phyloP scores from a whole-genome alignment of 176 grass and related monocot genomes.

The Carex scoparia region DNA sequence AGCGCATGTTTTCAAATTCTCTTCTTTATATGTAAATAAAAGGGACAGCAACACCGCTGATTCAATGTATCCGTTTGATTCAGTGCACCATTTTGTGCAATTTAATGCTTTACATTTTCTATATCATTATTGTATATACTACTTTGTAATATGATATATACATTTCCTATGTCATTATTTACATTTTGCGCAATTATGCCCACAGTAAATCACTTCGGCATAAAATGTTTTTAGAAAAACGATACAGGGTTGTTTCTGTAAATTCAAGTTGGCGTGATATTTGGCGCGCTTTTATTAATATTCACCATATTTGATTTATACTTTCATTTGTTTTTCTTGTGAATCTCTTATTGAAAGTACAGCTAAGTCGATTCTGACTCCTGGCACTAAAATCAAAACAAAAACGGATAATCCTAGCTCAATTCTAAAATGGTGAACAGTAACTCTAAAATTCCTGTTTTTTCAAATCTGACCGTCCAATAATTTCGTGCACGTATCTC shows the following conservation, averaged over 20 bases:
- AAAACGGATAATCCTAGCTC: background rate
- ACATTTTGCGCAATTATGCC: background rate
- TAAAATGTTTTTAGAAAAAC: background rate
- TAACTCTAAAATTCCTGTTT: too few relatives aligned
- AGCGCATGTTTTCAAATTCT: background rate
- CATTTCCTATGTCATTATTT: background rate
- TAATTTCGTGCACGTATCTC: too few relatives aligned
- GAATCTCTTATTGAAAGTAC: background rate
- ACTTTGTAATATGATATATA: too few relatives aligned
- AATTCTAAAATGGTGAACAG: background rate
- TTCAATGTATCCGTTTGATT: background rate
- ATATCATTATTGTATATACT: background rate
- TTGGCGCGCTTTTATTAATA: background rate
- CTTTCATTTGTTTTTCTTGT: background rate
- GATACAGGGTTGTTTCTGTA: background rate
- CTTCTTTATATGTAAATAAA: background rate
- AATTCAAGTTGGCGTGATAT: background rate
- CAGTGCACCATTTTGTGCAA: slow-evolving; percentile 1
- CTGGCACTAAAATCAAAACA: background rate
- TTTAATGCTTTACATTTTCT: slow-evolving; percentile 2
- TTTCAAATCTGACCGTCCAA: too few relatives aligned
- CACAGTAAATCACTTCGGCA: background rate
- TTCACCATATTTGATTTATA: background rate
- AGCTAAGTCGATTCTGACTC: background rate
- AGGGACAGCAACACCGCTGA: background rate